phyloP scores from a whole-genome alignment of 2,329 filamentous ascomycete species.

The Trichoderma arundinaceum region DNA sequence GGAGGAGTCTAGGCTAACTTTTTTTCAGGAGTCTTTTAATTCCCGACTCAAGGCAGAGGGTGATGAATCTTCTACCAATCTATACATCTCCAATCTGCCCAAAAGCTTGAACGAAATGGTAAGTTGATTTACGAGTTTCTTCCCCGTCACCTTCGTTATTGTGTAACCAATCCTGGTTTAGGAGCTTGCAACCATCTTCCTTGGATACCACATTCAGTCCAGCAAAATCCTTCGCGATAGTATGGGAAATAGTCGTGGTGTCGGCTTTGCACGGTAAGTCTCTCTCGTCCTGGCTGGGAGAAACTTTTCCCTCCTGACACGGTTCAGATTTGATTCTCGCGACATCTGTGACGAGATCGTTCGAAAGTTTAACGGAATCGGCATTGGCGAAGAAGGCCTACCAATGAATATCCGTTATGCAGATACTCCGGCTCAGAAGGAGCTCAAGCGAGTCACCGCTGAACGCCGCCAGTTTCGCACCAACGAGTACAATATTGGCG shows the following conservation, averaged over 20 bases:
- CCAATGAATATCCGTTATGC: slow-evolving; percentile 95
- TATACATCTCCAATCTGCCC: slow-evolving; percentile 97
- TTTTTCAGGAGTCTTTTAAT: slow-evolving; percentile 87
- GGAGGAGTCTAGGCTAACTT: slow-evolving; percentile 8
- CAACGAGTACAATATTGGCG: slow-evolving; percentile 86
- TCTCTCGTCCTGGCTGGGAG: not conserved
- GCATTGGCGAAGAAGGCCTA: slow-evolving; percentile 77
- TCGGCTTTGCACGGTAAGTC: slow-evolving; percentile 91
- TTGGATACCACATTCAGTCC: slow-evolving; percentile 82
- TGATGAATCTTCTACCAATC: slow-evolving; percentile 87
- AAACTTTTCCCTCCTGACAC: not conserved
- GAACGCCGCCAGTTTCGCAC: slow-evolving; percentile 95
- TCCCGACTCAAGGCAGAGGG: slow-evolving; percentile 96
- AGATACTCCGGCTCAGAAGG: slow-evolving; percentile 95
- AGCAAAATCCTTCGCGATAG: slow-evolving; percentile 93
- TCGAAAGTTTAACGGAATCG: slow-evolving; percentile 79
- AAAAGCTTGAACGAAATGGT: slow-evolving; percentile 91
- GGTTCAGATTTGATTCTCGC: slow-evolving; percentile 72
- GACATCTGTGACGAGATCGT: slow-evolving; percentile 92
- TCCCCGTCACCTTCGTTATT: not conserved
- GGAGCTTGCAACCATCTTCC: slow-evolving; percentile 80
- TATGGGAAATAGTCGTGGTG: slow-evolving; percentile 91
- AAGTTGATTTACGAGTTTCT: slow-evolving; percentile 44
- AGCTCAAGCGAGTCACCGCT: slow-evolving; percentile 93
- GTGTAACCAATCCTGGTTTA: slow-evolving; percentile 41